Conservation (phyloP, 2,329 filamentous ascomycete species). For the Metarhizium humberi region DNA sequence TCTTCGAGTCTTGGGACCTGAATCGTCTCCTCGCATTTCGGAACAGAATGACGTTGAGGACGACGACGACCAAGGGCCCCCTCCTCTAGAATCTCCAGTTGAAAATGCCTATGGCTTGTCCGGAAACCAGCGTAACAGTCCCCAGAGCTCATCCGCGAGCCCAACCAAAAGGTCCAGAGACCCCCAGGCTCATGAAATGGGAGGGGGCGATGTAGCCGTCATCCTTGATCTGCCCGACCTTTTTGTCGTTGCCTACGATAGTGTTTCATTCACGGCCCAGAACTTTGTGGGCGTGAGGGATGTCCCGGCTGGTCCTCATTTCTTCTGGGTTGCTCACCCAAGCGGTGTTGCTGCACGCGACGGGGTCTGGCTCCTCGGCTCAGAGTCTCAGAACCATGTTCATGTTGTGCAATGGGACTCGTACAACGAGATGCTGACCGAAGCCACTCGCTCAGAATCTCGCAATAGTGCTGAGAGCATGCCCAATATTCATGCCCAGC, state of each 20-base stretch:
- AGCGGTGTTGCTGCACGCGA: constrained; percentile 38
- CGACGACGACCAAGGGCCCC: constrained; percentile 19
- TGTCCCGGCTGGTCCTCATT: constrained; percentile 46
- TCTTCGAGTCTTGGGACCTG: constrained; percentile 28
- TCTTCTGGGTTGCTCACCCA: constrained; percentile 48
- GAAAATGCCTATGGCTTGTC: constrained; percentile 1
- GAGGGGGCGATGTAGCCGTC: constrained; percentile 41
- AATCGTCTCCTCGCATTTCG: constrained; percentile 7
- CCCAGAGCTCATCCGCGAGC: background rate
- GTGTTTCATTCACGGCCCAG: constrained; percentile 35
- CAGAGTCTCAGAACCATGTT: constrained; percentile 19
- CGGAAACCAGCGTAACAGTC: background rate
- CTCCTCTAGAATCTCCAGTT: constrained; percentile 18
- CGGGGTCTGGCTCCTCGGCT: constrained; percentile 47
- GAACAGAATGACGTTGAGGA: background rate
- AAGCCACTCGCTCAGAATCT: constrained; percentile 36
- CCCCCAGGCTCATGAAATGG: constrained; percentile 17
- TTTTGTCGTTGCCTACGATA: constrained; percentile 46
- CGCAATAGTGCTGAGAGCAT: constrained; percentile 34
- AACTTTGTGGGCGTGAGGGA: constrained; percentile 45
- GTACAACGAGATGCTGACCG: constrained; percentile 43
- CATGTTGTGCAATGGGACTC: constrained; percentile 46
- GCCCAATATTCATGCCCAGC: constrained; percentile 25
- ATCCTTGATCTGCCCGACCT: constrained; percentile 40
- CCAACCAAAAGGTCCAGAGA: constrained; percentile 6